Percentiles rank a stretch among this genome's conserved stretches.
Evolutionary conservation across 1,139 yeast species (phyloP).

Genomic region (Geotrichum aggregatum): DNA sequence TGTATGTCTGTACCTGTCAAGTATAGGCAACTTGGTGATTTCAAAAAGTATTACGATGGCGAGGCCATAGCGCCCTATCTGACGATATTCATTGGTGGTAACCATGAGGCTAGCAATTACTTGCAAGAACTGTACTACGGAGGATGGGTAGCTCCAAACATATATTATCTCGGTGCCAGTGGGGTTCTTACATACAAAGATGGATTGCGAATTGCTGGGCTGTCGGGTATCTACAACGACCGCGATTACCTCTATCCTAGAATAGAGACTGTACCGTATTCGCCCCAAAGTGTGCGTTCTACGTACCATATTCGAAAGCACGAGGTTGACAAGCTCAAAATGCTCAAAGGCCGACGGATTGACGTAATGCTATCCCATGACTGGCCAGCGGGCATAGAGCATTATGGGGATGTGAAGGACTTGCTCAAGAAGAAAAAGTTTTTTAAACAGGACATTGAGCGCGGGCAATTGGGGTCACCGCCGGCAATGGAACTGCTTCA

Average conservation of each 20-base stretch:
- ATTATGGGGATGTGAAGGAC: constrained; percentile 52
- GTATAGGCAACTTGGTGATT: constrained; percentile 64
- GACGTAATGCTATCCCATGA: constrained; percentile 77
- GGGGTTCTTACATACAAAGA: constrained; percentile 53
- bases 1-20: constrained; percentile 60
- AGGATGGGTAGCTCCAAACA: constrained; percentile 91
- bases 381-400: constrained; percentile 85
- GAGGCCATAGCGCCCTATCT: constrained; percentile 60
- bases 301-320: constrained; percentile 71
- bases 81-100: constrained; percentile 89
- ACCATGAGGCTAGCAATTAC: constrained; percentile 85
- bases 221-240: constrained; percentile 76
- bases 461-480: constrained; percentile 69
- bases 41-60: constrained; percentile 67
- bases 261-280: constrained; percentile 50
- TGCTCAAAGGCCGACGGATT: constrained; percentile 34
- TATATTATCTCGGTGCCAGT: constrained; percentile 80
- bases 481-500: constrained; percentile 56
- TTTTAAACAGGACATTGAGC: constrained; percentile 59
- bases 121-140: constrained; percentile 73
- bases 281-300: constrained; percentile 47
- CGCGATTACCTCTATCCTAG: constrained; percentile 43
- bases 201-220: constrained; percentile 76
- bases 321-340: constrained; percentile 55
- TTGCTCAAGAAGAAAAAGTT: constrained; percentile 61